Evolutionary conservation across 148 eudicot species (phyloP), one percentile per base, ranked within the genome.

Genomic region (Amaranthus cruentus): DNA sequence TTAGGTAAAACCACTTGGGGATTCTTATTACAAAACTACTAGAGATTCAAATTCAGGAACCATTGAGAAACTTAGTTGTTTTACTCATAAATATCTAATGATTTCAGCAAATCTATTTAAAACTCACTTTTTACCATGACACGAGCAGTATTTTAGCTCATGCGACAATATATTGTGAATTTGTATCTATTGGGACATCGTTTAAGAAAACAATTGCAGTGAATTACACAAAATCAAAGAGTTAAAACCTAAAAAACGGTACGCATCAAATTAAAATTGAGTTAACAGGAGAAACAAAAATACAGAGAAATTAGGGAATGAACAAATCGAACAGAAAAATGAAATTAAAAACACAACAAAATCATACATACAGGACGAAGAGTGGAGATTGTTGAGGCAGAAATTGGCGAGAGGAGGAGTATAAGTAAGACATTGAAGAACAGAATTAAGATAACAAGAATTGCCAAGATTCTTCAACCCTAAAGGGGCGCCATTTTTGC

Each of bases 381-480:
- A 87, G 80, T 95, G 99, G 7, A 53, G 83, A 66, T 14, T 49
- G 9, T 71, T 81, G 83, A 91, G 96, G 81, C 96, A 95, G 83
- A 87, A 90, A 86, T 87, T 80, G 72, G 97, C 97, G 76, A 95
- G 99, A 38, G 99, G 99, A 81, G 99, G 97, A 7, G 99, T 95
- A 76, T 84, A 88, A 60, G 99, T 95, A 67, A 95, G 89, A 84
- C 99, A 95, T 94, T 95, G 99, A 54, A 95, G 88, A 60, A 95
- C 99, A 78, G 89, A 83, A 85, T 95, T 95, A 73, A 95, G 88
- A 60, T 95, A 95, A 75, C 99, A 95, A 9, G 91, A 84, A 80
- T 95, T 95, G 61, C 99, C 99, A 70, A 92, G 77, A 78, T 95
- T 95, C 69, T 73, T 81, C 44, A 95, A 83, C 86, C 99, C 99